Evolutionary conservation across 2,329 filamentous ascomycete species (phyloP), one percentile per base, ranked within the genome.

Genomic region (Fusarium equiseti): DNA sequence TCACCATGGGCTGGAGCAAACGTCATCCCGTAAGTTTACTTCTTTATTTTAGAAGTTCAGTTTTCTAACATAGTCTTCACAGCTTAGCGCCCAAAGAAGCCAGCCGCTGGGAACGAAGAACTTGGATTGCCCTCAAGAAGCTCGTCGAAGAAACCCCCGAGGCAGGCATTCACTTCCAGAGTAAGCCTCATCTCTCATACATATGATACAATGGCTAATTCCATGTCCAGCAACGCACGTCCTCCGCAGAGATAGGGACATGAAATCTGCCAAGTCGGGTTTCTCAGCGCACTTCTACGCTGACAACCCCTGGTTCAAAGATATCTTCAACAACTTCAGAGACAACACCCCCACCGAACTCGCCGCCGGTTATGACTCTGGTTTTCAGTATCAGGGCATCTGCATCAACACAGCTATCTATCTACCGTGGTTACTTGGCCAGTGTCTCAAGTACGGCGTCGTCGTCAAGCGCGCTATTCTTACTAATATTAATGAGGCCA

Each of bases 361-460:
- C 1, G 87, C 89, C 0, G 73, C 83, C 0, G 92, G 88, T 16
- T 88, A 91, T 54, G 90, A 94, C 64, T 91, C 90, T 10, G 94
- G 89, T 16, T 92, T 89, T 50, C 84, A 87, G 56, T 97, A 96
- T 79, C 93, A 89, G 11, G 95, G 92, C 1, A 90, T 97, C 18
- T 98, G 95, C 81, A 95, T 98, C 79, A 98, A 98, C 82, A 92
- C 92, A 0, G 89, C 92, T 42, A 82, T 97, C 59, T 98, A 97
- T 80, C 88, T 98, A 2, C 90, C 93, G 3, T 98, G 92, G 89
- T 89, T 98, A 0, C 84, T 93, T 0, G 92, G 92, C 1, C 91
- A 96, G 81, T 97, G 93, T 78, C 85, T 92, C 26, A 89, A 89
- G 74, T 87, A 89, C 59, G 92, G 93, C n/a, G 91, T 92, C 7